phyloP scores from a whole-genome alignment of 768 basidiomycete genomes.

The Tubosaeta brunneosetosa region DNA sequence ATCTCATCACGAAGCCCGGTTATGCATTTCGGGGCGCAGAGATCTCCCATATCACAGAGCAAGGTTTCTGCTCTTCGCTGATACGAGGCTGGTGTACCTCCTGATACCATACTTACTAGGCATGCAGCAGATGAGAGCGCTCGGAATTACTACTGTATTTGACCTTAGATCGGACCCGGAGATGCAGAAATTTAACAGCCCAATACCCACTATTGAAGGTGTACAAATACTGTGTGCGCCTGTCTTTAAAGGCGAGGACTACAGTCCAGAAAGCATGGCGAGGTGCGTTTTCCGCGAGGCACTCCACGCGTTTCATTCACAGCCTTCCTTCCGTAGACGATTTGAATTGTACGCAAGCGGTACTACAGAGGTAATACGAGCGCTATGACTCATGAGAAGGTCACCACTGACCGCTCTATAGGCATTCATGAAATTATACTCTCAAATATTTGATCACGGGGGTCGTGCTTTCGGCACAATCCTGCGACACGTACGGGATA shows the following conservation, averaged over 20 bases:
- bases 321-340: constrained; percentile 19
- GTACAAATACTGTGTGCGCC: constrained; percentile 58
- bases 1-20: constrained; percentile 51
- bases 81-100: neutral
- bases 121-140: constrained; percentile 47
- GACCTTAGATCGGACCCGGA: constrained; percentile 80
- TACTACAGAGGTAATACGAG: constrained; percentile 60
- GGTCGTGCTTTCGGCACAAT: constrained; percentile 65
- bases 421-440: constrained; percentile 79
- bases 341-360: constrained; percentile 72
- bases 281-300: constrained; percentile 53
- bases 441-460: constrained; percentile 75
- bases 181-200: constrained; percentile 66
- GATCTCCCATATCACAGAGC: constrained; percentile 61
- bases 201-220: constrained; percentile 59
- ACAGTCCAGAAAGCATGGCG: constrained; percentile 80
- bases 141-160: constrained; percentile 66
- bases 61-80: constrained; percentile 44
- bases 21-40: constrained; percentile 69
- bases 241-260: constrained; percentile 66
- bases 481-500: constrained; percentile 68
- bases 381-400: neutral
- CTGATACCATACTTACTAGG: constrained; percentile 38
- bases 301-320: neutral
- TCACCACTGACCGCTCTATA: constrained; percentile 23